Percentiles rank a stretch among this genome's conserved stretches.
These are phyloP conservation scores for Ogataea allantospora DNA, from an alignment of 805 yeast species.

Conservation along the genomic window DNA sequence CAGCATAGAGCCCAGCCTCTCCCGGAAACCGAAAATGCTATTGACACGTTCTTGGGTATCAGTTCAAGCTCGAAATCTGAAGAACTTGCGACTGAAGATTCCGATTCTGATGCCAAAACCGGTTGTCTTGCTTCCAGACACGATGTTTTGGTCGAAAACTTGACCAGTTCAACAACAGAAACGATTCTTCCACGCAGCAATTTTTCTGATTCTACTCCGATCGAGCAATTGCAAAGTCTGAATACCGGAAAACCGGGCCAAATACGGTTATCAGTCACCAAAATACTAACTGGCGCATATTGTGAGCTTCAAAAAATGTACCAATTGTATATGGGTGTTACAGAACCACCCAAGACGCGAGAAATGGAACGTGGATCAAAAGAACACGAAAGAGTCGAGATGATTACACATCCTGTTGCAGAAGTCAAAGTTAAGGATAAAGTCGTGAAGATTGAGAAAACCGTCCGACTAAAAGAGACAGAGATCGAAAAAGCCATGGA, in stretches of 20 bases:
- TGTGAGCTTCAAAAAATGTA: constrained; percentile 64
- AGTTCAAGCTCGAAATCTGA: no score
- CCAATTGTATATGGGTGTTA: constrained; percentile 42
- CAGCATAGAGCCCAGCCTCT: neutral
- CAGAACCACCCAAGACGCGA: constrained; percentile 29
- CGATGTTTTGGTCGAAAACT: constrained; percentile 6
- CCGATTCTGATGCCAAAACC: neutral
- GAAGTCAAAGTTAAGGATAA: constrained; percentile 10
- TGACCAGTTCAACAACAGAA: constrained; percentile 4
- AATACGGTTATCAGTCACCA: constrained; percentile 56
- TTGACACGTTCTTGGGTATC: neutral
- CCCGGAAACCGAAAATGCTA: neutral
- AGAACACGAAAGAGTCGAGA: constrained; percentile 49
- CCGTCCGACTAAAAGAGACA: constrained; percentile 7
- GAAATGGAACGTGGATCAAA: constrained; percentile 47
- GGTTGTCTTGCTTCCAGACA: neutral
- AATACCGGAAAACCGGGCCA: constrained; percentile 10
- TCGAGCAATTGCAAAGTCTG: constrained; percentile 16
- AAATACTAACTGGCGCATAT: constrained; percentile 57
- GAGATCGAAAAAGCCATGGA: neutral
- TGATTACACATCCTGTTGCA: constrained; percentile 40
- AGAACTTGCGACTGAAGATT: neutral
- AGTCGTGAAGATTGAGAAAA: constrained; percentile 7
- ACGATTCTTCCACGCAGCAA: constrained; percentile 19
- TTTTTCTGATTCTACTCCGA: constrained; percentile 21